Percentiles rank a stretch among this genome's conserved stretches.
Conservation (phyloP, 2,329 filamentous ascomycete species). For the Trichoderma sp. region DNA sequence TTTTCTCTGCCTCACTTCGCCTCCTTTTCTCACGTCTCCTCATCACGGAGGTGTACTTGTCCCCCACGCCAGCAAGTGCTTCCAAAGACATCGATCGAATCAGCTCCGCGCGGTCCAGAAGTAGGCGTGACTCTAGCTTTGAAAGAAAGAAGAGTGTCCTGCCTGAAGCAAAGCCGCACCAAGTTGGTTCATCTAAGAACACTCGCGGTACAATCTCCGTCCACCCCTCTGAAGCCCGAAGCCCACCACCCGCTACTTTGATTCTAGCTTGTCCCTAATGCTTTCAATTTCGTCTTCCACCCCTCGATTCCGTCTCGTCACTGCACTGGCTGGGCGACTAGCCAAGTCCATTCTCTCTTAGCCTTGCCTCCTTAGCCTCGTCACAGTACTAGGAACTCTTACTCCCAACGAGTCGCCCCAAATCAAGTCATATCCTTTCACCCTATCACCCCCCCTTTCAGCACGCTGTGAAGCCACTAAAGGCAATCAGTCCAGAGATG, state of each 20-base stretch:
- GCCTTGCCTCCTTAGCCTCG: constrained; percentile 1
- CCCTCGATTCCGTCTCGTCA: not conserved
- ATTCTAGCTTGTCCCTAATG: constrained; percentile 5
- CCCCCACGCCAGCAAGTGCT: not conserved
- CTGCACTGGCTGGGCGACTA: not conserved
- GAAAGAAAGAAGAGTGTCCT: not conserved
- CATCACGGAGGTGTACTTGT: not conserved
- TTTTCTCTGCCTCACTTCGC: not conserved
- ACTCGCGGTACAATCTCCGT: not conserved
- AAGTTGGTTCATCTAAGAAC: not conserved
- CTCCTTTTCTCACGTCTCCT: not conserved
- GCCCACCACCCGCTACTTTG: not conserved
- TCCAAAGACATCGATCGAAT: not conserved
- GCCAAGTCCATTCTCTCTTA: not conserved
- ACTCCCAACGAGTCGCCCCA: not conserved
- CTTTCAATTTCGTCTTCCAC: not conserved
- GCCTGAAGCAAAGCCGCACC: not conserved
- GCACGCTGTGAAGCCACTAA: not conserved
- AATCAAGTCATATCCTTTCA: not conserved
- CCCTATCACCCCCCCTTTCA: not conserved
- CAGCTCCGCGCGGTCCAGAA: not conserved
- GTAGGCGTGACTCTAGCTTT: not conserved
- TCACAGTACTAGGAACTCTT: not conserved
- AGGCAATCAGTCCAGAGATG: not conserved
- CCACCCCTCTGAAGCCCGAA: not conserved